These are phyloP conservation scores for Nigrograna mackinnonii DNA, from an alignment of 2,329 filamentous ascomycete species.

Conservation along the genomic window DNA sequence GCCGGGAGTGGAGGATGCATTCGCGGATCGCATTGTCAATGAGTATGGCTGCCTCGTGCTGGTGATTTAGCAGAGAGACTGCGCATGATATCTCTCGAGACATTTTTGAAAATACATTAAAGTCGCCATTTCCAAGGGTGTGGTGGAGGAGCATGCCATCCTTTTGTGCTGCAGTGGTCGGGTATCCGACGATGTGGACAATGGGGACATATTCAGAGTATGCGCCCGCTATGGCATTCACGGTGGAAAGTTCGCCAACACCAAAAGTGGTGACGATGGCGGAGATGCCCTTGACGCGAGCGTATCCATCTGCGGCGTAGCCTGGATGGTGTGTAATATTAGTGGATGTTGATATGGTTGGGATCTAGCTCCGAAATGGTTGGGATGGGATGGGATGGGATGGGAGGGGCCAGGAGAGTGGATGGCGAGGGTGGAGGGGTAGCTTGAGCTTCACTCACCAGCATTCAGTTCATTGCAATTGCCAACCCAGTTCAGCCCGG, in stretches of 20 bases:
- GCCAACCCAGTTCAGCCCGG: slow-evolving; percentile 61
- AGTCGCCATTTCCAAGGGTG: slow-evolving; percentile 65
- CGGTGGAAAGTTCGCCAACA: slow-evolving; percentile 52
- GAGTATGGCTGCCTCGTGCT: slow-evolving; percentile 69
- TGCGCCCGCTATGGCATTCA: slow-evolving; percentile 52
- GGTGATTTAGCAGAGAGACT: slow-evolving; percentile 71
- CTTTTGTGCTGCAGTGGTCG: slow-evolving; percentile 44
- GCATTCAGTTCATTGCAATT: slow-evolving; percentile 66
- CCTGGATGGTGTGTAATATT: slow-evolving; percentile 27
- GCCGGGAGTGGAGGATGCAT: slow-evolving; percentile 74
- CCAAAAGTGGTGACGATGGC: slow-evolving; percentile 54
- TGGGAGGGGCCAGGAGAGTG: neutral
- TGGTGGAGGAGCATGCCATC: slow-evolving; percentile 50
- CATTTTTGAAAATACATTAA: slow-evolving; percentile 82
- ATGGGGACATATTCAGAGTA: slow-evolving; percentile 53
- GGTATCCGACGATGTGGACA: slow-evolving; percentile 52
- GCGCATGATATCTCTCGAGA: slow-evolving; percentile 71
- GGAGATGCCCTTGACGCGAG: slow-evolving; percentile 49
- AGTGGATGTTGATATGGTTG: slow-evolving; percentile 12
- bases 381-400: neutral
- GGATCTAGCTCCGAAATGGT: neutral
- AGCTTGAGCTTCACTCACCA: slow-evolving; percentile 36
- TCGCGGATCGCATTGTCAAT: slow-evolving; percentile 78
- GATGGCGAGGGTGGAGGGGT: too few relatives aligned
- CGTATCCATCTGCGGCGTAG: slow-evolving; percentile 53